Base-by-base conservation (phyloP, 2,329 filamentous ascomycete genomes). In the Diaporthe capsici region DNA sequence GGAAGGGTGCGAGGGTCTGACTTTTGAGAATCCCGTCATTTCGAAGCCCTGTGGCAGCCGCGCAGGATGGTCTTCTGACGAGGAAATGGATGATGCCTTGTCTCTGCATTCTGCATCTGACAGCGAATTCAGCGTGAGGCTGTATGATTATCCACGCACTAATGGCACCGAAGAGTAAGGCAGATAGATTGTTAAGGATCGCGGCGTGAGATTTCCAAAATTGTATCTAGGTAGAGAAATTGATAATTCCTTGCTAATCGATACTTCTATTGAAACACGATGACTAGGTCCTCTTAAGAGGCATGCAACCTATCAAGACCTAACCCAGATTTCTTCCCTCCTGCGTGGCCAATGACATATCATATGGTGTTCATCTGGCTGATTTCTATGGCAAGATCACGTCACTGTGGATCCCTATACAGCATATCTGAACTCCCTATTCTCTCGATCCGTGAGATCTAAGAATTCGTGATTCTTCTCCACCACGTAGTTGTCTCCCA, bases 381-480 rank as follows among this genome's bases (percentile, higher is more conserved):
- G 12, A 17, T 34, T n/a, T 25, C 2, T 61, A 42, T n/a, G 10
- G 10, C 22, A 5, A 25, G 17, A 25, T 42, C 22, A 25, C 4
- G 4, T 15, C 57, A 12, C 28, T n/a, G 12, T 61, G 22, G 12
- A n/a, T 37, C 12, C 15, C 13, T 61, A 61, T 17, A 61, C 22
- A 1, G 37, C 61, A 47, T 65, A 49, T 34, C 61, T 65, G 25
- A 65, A 49, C 20, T 65, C 61, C 42, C 17, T 65, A 9, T 65
- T 65, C 61, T 65, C 61, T 20, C 61, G 61, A 31, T 65, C 61
- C 15, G 61, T 65, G n/a, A 72, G 42, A 17, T 72, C 70, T 44
- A 81, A 75, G 49, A 84, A 83, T 70, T 83, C 82, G 58, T 82
- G 81, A 57, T 83, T 82, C 58, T 83, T 78, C 57, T 82, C 81